A percentile compares a stretch with the other conserved stretches of the same genome.
These are phyloP conservation scores for Niveomyces coronatus DNA, from an alignment of 2,329 filamentous ascomycete species.

Conservation along the genomic window DNA sequence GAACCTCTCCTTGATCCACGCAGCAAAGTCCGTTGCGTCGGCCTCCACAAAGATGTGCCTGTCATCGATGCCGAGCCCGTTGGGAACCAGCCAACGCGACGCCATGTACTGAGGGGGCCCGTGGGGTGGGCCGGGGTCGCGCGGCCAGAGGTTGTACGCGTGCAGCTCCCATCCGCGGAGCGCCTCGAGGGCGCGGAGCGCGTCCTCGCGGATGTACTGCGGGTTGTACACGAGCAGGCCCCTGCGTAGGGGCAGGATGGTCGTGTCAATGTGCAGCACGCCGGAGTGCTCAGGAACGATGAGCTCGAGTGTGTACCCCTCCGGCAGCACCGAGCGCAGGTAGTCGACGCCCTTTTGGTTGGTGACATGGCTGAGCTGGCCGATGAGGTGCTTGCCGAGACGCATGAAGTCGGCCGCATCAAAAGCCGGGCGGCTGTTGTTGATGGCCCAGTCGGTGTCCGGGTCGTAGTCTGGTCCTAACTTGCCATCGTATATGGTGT, in stretches of 20 bases:
- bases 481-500: conserved; percentile 4
- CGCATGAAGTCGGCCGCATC: conserved; percentile 8
- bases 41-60: conserved; percentile 18
- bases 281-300: conserved; percentile 12
- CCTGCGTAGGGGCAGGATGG: conserved; percentile 19
- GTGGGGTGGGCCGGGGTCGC: not conserved
- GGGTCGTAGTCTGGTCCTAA: not conserved
- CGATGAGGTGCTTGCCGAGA: conserved; percentile 2
- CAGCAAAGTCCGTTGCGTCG: conserved; percentile 13
- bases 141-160: conserved; percentile 15
- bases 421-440: conserved; percentile 5
- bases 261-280: conserved; percentile 23
- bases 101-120: conserved; percentile 18
- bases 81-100: conserved; percentile 18
- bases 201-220: conserved; percentile 14
- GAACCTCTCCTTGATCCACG: conserved; percentile 12
- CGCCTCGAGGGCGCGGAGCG: conserved; percentile 16
- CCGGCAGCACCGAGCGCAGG: conserved; percentile 2
- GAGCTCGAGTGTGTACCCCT: conserved; percentile 19
- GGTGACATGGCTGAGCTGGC: conserved; percentile 5
- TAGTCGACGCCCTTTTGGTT: conserved; percentile 6
- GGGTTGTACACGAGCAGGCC: conserved; percentile 20
- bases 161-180: conserved; percentile 19
- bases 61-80: conserved; percentile 18
- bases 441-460: not conserved